A percentile compares a stretch with the other conserved stretches of the same genome.
phyloP scores from a whole-genome alignment of 495 filamentous ascomycete genomes.

The Chaetomidium leptoderma region DNA sequence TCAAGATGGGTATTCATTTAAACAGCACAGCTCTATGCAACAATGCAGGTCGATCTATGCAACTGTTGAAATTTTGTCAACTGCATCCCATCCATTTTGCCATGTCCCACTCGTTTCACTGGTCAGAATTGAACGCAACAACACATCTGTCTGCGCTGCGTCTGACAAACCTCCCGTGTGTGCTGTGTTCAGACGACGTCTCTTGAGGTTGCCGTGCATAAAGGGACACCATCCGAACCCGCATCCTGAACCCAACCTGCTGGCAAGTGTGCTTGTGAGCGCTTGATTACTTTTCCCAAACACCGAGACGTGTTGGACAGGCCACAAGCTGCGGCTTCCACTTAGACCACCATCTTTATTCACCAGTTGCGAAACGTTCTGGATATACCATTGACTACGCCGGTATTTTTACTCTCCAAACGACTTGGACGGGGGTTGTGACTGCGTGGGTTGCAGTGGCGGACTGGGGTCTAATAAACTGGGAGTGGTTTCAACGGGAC shows the following conservation, averaged over 20 bases:
- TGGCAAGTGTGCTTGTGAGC: neutral
- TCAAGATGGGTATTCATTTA: too few species aligned
- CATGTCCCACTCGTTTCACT: conserved; percentile 4
- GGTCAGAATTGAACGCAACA: neutral
- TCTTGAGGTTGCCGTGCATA: neutral
- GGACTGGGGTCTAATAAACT: conserved; percentile 2
- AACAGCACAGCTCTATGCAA: too few species aligned
- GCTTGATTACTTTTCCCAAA: neutral
- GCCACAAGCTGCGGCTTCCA: neutral
- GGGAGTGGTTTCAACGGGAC: neutral
- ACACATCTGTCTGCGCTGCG: neutral
- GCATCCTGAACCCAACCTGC: neutral
- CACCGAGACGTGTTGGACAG: neutral
- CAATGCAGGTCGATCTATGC: too few species aligned
- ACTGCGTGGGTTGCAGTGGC: neutral
- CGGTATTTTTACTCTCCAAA: neutral
- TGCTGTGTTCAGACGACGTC: conserved; percentile 1
- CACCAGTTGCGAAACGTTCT: neutral
- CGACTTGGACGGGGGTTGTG: neutral
- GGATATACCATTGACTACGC: too few species aligned
- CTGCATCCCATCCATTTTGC: neutral
- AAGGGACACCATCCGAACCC: neutral
- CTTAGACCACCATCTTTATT: neutral
- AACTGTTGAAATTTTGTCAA: too few species aligned
- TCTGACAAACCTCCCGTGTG: neutral